These are phyloP conservation scores for Xylariaceae sp. DNA, from an alignment of 2,329 filamentous ascomycete species.

Conservation along the genomic window DNA sequence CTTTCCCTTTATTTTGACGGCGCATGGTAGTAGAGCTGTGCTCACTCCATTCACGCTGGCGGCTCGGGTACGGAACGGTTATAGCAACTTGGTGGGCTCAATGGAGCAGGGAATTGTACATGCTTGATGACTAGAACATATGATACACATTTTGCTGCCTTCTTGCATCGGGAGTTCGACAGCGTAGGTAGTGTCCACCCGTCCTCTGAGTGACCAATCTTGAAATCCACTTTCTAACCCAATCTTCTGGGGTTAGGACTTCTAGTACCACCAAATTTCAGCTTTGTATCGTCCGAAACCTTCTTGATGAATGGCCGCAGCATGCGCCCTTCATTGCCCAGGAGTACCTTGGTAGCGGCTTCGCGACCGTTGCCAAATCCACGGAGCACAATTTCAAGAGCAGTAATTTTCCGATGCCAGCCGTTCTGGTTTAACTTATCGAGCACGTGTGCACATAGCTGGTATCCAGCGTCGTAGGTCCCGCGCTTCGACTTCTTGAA, in stretches of 20 bases:
- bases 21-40: slow-evolving; percentile 7
- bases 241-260: slow-evolving; percentile 80
- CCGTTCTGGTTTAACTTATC: slow-evolving; percentile 79
- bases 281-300: slow-evolving; percentile 78
- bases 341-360: slow-evolving; percentile 80
- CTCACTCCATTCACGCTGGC: slow-evolving; percentile 6
- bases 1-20: slow-evolving; percentile 17
- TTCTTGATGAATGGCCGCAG: slow-evolving; percentile 71
- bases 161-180: neutral
- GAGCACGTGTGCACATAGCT: slow-evolving; percentile 78
- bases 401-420: slow-evolving; percentile 68
- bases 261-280: slow-evolving; percentile 95
- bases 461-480: slow-evolving; percentile 87
- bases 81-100: slow-evolving; percentile 12
- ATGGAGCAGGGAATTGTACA: slow-evolving; percentile 27
- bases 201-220: neutral
- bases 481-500: slow-evolving; percentile 78
- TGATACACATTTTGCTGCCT: slow-evolving; percentile 26
- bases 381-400: slow-evolving; percentile 74
- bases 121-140: slow-evolving; percentile 23
- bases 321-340: slow-evolving; percentile 77
- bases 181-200: neutral
- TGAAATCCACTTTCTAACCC: slow-evolving; percentile 30
- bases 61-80: slow-evolving; percentile 5
- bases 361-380: slow-evolving; percentile 86